Evolutionary conservation across 225 moss, liverwort and hornwort genomes (phyloP), one percentile per base, ranked within the genome.

Genomic region (Sphagnum contortum): DNA sequence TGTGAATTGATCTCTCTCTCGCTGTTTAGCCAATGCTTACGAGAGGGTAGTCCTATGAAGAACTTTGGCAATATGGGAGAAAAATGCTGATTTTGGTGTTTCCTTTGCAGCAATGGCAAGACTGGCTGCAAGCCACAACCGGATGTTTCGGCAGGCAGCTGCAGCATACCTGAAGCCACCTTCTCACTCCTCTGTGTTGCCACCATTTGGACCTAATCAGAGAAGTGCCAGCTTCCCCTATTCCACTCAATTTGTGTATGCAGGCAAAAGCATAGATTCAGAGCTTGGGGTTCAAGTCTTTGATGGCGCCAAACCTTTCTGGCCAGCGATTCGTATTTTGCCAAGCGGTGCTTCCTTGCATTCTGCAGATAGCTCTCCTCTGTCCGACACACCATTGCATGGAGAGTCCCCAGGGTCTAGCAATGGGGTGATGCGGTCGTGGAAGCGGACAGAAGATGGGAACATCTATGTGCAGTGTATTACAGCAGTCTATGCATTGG

Each of bases 131-230:
- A 87, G 80, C 62, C 92, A 98, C 65, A 98, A 90, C 60, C 71
- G 88, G 62, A 82, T 88, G 72, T 91, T 92, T 76, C 82, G 90
- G 69, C 76, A 86, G 72, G 92, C 92, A 70, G 96, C 96, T 44
- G 92, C 96, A 65, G 96, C 96, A 5, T 98, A 98, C 72, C 71
- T 98, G 53, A 98, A 98, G 71, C 96, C 92, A 47, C 96, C 96
- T 3, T 90, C 95, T 29, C 92, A 88, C 79, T 80, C 83, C 67
- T 84, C 92, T 48, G 77, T 92, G 71, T 75, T 88, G 52, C 87
- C 85, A 62, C 74, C 87, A 44, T 92, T 80, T 71, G 73, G 81
- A 57, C 64, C 77, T 61, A 87, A 71, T 57, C 47, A 50, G 6
- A 83, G 74, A 72, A 85, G 74, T 66, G 65, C 85, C 50, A 78